Conservation (phyloP, 2,329 filamentous ascomycete genomes). For the Ascochyta viciae-villosae region DNA sequence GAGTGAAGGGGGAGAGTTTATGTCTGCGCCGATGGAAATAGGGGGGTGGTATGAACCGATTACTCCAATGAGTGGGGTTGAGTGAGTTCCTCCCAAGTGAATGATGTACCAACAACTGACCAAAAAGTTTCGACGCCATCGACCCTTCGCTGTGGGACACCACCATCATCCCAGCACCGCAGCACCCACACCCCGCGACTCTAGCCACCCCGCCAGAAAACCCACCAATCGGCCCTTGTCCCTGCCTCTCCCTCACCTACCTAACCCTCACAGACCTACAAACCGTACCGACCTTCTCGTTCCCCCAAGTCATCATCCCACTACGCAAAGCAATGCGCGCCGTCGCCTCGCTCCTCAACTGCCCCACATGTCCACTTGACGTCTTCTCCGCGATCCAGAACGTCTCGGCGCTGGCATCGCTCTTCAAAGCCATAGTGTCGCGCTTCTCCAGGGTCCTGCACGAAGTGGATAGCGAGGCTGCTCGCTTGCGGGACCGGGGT, state of each 20-base stretch:
- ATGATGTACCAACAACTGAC: no score
- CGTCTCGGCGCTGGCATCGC: constrained; percentile 50
- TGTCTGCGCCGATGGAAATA: no score
- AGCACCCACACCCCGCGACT: no score
- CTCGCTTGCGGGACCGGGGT: constrained; percentile 36
- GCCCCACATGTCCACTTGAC: constrained; percentile 52
- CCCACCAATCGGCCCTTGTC: constrained; percentile 41
- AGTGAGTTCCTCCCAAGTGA: constrained; percentile 18
- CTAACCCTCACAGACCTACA: constrained; percentile 53
- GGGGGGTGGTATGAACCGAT: constrained; percentile 3
- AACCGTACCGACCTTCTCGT: constrained; percentile 47
- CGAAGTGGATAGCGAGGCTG: constrained; percentile 51
- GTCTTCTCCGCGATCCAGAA: constrained; percentile 56
- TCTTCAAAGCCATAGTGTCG: constrained; percentile 53
- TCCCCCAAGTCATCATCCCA: constrained; percentile 52
- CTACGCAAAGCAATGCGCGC: constrained; percentile 53
- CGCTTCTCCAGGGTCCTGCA: constrained; percentile 52
- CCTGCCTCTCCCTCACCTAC: constrained; percentile 57
- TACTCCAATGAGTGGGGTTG: constrained; percentile 10
- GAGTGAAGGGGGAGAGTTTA: no score
- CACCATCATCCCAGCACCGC: no score
- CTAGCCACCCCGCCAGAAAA: constrained; percentile 1
- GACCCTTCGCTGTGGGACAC: constrained; percentile 40
- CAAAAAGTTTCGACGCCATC: background rate
- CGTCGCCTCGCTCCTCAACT: constrained; percentile 50